phyloP scores from a whole-genome alignment of 108 stramenopile species.

The Heterococcus sp. region DNA sequence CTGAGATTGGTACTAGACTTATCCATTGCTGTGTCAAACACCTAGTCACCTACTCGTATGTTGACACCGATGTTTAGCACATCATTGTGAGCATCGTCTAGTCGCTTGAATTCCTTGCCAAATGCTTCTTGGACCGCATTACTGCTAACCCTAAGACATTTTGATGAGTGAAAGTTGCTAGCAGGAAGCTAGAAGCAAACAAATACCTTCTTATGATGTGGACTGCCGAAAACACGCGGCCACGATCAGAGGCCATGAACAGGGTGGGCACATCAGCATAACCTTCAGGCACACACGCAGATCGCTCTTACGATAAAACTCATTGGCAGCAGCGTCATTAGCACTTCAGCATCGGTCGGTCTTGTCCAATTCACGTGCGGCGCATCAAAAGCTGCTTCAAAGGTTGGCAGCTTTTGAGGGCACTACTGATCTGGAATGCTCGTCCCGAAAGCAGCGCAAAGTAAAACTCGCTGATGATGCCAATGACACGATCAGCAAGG shows the following conservation, averaged over 20 bases:
- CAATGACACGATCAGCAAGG: conserved; percentile 3
- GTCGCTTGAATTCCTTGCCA: not conserved
- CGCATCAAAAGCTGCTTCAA: conserved; percentile 3
- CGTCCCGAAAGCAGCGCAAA: not conserved
- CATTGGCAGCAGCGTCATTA: not conserved
- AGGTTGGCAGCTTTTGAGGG: not conserved
- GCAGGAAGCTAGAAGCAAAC: not conserved
- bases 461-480: conserved; percentile 1
- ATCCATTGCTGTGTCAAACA: not conserved
- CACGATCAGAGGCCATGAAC: conserved; percentile 6
- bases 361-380: conserved; percentile 9
- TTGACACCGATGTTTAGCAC: not conserved
- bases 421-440: not conserved
- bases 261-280: not conserved
- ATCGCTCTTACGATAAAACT: not conserved
- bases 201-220: not conserved
- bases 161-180: no score
- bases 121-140: not conserved
- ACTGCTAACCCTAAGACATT: no score
- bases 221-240: conserved; percentile 9
- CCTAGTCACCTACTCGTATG: not conserved
- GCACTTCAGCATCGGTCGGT: not conserved
- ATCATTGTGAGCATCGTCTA: not conserved
- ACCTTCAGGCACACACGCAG: conserved; percentile 1
- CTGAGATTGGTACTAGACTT: not conserved